Base-by-base conservation (phyloP, 2,329 filamentous ascomycete genomes). In the Alternaria sp. region DNA sequence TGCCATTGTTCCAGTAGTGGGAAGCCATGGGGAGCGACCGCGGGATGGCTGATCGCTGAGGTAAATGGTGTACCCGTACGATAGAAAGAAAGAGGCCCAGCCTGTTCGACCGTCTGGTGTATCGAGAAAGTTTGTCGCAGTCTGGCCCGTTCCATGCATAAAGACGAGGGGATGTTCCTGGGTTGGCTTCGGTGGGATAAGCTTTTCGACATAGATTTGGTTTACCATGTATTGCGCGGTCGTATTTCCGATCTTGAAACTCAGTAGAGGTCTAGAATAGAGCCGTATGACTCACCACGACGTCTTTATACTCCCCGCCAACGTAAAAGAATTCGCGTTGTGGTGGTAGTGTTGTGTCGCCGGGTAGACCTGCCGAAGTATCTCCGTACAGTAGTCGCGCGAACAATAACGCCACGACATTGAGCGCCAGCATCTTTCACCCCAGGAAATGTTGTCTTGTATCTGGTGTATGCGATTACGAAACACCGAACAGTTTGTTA, bases 41-140 rank as follows among this genome's bases (percentile, higher is more conserved):
- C 81, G 80, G 26, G 78, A 78, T 3, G 81, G 77, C 61, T 83
- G 79, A 63, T 85, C 83, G 12, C 81, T 75, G 47, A 85, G 72
- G 69, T 83, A 85, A 47, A 84, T 75, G 44, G 81, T 79, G 68
- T 83, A 82, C 16, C 83, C 82, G n/a, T 78, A 74, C 5, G 69
- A 64, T 7, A 85, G 62, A 65, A 85, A 85, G 57, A 77, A 77
- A 3, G 81, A 82, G 0, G 83, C 80, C 83, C 83, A 85, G 16
- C 83, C 83, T 8, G 76, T 76, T 14, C 78, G 72, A 44, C 81
- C 81, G 55, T 85, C 82, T 6, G 84, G 83, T 18, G 83, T 86
- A 38, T 80, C 80, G 14, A 78, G 67, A n/a, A 70, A 78, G 34
- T 73, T 77, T 5, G 71, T 72, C 9, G 68, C 73, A 5, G 72